Base-by-base conservation (phyloP, 352 stramenopile species). In the Blastocystis sp. region DNA sequence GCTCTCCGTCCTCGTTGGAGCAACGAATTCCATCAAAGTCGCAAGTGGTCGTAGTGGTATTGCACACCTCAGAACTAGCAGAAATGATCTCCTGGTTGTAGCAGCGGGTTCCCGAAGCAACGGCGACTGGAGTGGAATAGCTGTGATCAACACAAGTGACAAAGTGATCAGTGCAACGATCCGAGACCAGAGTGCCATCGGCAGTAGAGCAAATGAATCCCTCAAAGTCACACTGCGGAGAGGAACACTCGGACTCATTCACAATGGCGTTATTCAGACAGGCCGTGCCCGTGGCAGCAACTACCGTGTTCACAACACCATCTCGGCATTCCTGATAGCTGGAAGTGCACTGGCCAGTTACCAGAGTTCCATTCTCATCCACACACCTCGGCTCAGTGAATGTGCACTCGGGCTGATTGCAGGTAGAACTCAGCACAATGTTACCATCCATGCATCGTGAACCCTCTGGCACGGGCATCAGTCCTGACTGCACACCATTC, bases 61-160 rank as follows among this genome's bases (percentile, higher is more conserved):
- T 59, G 50, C 73, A 85, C 73, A 66, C 45, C 0, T 59, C n/a
- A 8, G 45, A n/a, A 2, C 34, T 62, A 11, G 50, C 73, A 4
- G 47, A 64, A 2, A 85, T 41, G 37, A 85, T 64, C 20, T 85
- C 30, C 73, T 85, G 73, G 73, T 85, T 85, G 73, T 85, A 85
- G 73, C 73, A 85, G 24, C 34, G 50, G 13, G 50, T 53, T 43
- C 73, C 73, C 8, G 43, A 13, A 9, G 78, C 55, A 20, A 89
- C 78, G 2, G 66, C 63, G 30, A 89, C 45, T 5, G 78, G 78
- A 20, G 39, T 13, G 5, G 78, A 89, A 24, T 89, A 76, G 43
- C 66, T 79, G 78, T 69, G 24, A 30, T 89, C 41, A 30, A 89
- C 78, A 47, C 78, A 89, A n/a, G 26, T 26, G n/a, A 79, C 66